These are phyloP conservation scores for Exobasidium cylindrosporum DNA, from an alignment of 1,284 basidiomycete species.

Conservation along the genomic window DNA sequence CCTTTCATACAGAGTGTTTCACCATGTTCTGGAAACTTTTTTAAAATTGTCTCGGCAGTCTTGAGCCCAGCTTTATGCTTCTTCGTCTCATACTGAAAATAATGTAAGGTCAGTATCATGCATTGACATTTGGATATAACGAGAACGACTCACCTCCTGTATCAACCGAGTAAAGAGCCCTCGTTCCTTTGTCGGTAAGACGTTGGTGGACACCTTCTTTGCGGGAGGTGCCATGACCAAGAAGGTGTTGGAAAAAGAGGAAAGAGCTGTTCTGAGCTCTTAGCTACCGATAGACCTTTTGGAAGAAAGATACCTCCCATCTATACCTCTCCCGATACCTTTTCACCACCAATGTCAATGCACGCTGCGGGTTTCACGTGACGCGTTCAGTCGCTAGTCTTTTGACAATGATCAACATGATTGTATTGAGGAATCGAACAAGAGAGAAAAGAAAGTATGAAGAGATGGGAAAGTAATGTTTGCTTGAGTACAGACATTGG, in stretches of 20 bases:
- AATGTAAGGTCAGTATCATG: not conserved
- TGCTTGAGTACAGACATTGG: not conserved
- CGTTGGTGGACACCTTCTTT: slow-evolving; percentile 6
- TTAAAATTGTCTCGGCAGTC: slow-evolving; percentile 87
- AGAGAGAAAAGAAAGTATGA: not conserved
- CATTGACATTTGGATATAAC: not conserved
- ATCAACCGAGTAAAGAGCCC: slow-evolving; percentile 83
- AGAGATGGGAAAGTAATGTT: not conserved
- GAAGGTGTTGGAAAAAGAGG: too few species aligned
- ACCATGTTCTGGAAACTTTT: slow-evolving; percentile 92
- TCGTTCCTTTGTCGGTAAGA: slow-evolving; percentile 72
- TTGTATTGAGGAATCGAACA: not conserved
- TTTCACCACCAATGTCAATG: too few species aligned
- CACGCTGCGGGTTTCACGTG: too few species aligned
- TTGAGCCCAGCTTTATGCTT: slow-evolving; percentile 88
- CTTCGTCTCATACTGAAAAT: slow-evolving; percentile 72
- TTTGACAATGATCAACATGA: not conserved
- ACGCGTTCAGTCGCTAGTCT: too few species aligned
- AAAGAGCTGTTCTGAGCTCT: too few species aligned
- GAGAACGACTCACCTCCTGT: slow-evolving; percentile 21
- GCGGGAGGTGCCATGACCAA: not conserved
- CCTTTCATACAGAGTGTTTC: slow-evolving; percentile 54
- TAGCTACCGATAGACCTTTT: too few species aligned
- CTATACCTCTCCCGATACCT: too few species aligned
- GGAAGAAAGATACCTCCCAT: too few species aligned